phyloP scores from a whole-genome alignment of 768 basidiomycete species.

The Kwoniella bestiolae region DNA sequence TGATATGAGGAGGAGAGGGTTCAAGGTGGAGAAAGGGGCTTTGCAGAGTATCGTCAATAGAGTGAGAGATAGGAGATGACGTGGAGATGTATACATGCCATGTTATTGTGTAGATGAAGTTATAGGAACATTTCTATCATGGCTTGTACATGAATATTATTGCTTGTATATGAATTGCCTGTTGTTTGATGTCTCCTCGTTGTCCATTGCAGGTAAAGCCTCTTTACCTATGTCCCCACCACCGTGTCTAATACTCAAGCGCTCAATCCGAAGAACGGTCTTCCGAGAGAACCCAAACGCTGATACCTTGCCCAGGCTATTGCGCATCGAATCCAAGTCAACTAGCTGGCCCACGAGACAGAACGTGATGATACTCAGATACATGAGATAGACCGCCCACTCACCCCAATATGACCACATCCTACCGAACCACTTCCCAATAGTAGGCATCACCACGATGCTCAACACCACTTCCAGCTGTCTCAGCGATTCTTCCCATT shows the following conservation, averaged over 20 bases:
- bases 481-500: constrained; percentile 89
- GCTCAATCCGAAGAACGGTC: constrained; percentile 22
- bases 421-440: constrained; percentile 87
- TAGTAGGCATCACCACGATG: constrained; percentile 77
- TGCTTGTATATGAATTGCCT: too few relatives aligned
- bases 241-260: background rate
- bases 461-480: constrained; percentile 81
- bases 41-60: constrained; percentile 63
- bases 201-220: too few relatives aligned
- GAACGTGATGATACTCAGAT: too few relatives aligned
- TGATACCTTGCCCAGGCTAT: constrained; percentile 27
- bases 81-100: constrained; percentile 48
- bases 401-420: constrained; percentile 83
- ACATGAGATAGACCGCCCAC: constrained; percentile 53
- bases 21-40: constrained; percentile 58
- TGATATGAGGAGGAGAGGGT: constrained; percentile 65
- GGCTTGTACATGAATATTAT: too few relatives aligned
- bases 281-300: constrained; percentile 13
- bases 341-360: too few relatives aligned
- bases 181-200: too few relatives aligned
- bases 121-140: too few relatives aligned
- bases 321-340: background rate
- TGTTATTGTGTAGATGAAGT: background rate
- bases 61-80: constrained; percentile 60
- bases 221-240: too few relatives aligned